phyloP scores from a whole-genome alignment of 1,284 basidiomycete species.

The Clitocybe nebularis region DNA sequence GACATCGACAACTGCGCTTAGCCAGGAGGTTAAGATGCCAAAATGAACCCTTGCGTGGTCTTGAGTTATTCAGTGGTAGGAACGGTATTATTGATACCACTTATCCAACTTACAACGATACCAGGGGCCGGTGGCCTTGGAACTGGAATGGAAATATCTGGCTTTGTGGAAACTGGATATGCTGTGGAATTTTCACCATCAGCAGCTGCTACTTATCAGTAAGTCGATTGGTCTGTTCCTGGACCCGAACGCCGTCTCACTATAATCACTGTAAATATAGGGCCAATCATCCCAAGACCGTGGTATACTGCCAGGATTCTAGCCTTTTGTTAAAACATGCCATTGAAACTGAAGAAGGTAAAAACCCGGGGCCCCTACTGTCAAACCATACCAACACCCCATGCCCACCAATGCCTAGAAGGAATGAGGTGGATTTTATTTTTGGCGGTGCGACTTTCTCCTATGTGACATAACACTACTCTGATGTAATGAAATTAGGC shows the following conservation, averaged over 20 bases:
- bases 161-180: constrained; percentile 58
- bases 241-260: no score
- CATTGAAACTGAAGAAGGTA: constrained; percentile 41
- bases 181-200: constrained; percentile 62
- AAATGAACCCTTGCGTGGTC: constrained; percentile 43
- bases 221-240: constrained; percentile 13
- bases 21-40: constrained; percentile 28
- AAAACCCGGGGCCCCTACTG: constrained; percentile 31
- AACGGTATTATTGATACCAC: constrained; percentile 2
- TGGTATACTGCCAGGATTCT: constrained; percentile 61
- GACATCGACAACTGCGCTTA: constrained; percentile 23
- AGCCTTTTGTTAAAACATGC: constrained; percentile 57
- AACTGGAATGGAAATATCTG: constrained; percentile 55
- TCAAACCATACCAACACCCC: constrained; percentile 34
- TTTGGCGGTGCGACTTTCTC: constrained; percentile 49
- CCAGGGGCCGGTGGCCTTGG: constrained; percentile 69
- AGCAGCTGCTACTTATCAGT: constrained; percentile 60
- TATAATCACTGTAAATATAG: constrained; percentile 35
- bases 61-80: constrained; percentile 65
- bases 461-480: constrained; percentile 1
- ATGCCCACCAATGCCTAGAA: constrained; percentile 49
- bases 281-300: constrained; percentile 50
- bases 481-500: constrained; percentile 31
- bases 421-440: constrained; percentile 63
- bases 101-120: constrained; percentile 7